Base-by-base conservation (phyloP, 139 green algal genomes). In the Zygnema circumcarinatum region DNA sequence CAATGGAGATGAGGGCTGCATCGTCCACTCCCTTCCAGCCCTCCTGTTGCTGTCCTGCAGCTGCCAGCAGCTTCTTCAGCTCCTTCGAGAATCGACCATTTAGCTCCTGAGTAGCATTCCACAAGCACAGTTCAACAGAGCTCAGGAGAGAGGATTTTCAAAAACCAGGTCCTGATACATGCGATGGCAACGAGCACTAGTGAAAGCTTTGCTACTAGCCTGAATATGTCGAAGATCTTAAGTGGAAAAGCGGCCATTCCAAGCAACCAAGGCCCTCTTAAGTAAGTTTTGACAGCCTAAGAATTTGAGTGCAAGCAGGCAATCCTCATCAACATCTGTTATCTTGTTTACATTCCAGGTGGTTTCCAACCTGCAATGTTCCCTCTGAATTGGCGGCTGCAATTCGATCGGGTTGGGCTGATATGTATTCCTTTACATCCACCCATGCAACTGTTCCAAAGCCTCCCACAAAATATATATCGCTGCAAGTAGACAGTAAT, bases 391-490 rank as follows among this genome's bases (percentile, higher is more conserved):
- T 33, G 29, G 56, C 39, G 42, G 86, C 73, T 35, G 86, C 86
- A 74, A 98, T 96, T 36, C 86, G 72, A 90, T 99, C 97, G 20
- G 97, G 97, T 33, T 91, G 86, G 3, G 89, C 91, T 0, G 69
- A 54, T 29, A 92, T 91, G 93, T 99, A 99, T 86, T 98, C 96
- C 0, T 88, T 87, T 1, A 95, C 90, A 38, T 98, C 94, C 56
- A 99, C 95, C 97, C 96, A 99, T 67, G 95, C 92, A 68, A 98
- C 93, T 1, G 95, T 97, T 40, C 97, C 97, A 92, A 98, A 98
- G 40, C 96, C 96, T 38, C 96, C 96, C 22, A 99, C 96, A 90
- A 99, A 99, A 91, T 98, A 99, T 85, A 99, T 98, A 94, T 99
- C 97, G 35, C 86, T 91, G 74, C 36, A n/a, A 3, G 36, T 78